Percentiles rank a stretch among this genome's conserved stretches.
phyloP scores from a whole-genome alignment of 495 filamentous ascomycete species.

The Cryomyces minteri region DNA sequence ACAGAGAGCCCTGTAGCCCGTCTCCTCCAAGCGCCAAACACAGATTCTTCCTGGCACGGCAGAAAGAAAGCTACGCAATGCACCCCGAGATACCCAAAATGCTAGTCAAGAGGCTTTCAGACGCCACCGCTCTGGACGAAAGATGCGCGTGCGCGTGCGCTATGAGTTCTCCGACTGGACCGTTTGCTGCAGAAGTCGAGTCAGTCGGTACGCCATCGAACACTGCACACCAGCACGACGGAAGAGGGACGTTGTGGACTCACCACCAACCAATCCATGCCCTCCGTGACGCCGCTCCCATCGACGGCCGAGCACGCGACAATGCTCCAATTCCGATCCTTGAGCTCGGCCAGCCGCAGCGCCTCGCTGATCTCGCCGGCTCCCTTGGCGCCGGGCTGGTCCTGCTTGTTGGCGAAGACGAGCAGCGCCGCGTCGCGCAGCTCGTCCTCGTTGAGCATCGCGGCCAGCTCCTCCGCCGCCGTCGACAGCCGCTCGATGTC shows the following conservation, averaged over 20 bases:
- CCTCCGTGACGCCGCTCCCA: constrained; percentile 81
- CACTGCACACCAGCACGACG: background rate
- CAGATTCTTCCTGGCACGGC: too few relatives aligned
- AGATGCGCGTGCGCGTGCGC: background rate
- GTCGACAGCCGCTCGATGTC: constrained; percentile 89
- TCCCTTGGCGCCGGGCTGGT: constrained; percentile 92
- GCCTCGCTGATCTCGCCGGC: constrained; percentile 94
- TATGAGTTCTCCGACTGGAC: background rate
- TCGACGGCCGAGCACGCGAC: constrained; percentile 94
- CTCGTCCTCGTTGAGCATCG: constrained; percentile 95
- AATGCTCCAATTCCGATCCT: constrained; percentile 98
- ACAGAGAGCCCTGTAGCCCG: too few relatives aligned
- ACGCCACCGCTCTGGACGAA: too few relatives aligned
- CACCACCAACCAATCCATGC: constrained; percentile 98
- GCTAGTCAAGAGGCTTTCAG: too few relatives aligned
- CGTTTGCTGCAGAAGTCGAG: background rate
- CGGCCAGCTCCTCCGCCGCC: constrained; percentile 76
- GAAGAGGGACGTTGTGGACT: constrained; percentile 19
- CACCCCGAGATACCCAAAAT: too few relatives aligned
- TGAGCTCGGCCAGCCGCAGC: constrained; percentile 68
- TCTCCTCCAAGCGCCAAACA: too few relatives aligned
- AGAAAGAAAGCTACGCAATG: too few relatives aligned
- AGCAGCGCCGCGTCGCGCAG: constrained; percentile 78
- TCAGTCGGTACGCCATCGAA: background rate
- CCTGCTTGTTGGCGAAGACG: constrained; percentile 98